Evolutionary conservation across 2,329 filamentous ascomycete species (phyloP), one percentile per base, ranked within the genome.

Genomic region (Apiospora marii): DNA sequence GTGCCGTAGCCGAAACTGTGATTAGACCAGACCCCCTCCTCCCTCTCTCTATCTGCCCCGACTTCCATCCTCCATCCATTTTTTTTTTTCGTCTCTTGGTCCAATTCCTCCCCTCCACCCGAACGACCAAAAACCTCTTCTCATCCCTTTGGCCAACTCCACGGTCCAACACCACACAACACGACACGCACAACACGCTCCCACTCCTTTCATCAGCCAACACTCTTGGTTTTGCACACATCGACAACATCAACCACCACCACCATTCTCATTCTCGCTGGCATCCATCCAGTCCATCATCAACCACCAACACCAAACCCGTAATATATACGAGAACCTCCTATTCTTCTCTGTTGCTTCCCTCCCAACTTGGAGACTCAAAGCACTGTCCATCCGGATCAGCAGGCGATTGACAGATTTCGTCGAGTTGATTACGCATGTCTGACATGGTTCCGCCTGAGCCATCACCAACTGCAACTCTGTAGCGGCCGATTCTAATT

Each of bases 1-100:
- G 67, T 44, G 67, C 67, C 67, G 67, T 68, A 44, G 44, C 67
- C 68, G 68, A 70, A 51, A 70, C 44, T 70, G 68, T 70, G 68
- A 70, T 70, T 70, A 70, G 68, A 48, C 48, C 68, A 70, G 68
- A 48, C 48, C 68, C 68, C 67, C 27, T 13, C 41, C 43, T 43
- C 41, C 22, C 44, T 48, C 48, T 27, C 3, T n/a, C 68, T 51
- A n/a, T 43, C 48, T 44, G 8, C 37, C 37, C 37, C 49, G 68
- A 43, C 68, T 51, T 53, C n/a, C 46, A 70, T 70, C 34, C 68
- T 53, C 68, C 49, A 34, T 46, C 43, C 67, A 48, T 46, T 68
- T 68, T 68, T 46, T 68, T 68, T 68, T 34, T 48, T 34, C 49
- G 27, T 14, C 67, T 69, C 67, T 37, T 69, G 67, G 27, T 24